These are phyloP conservation scores for Prinsepia uniflora DNA, from an alignment of 306 rosid genomes.

Conservation along the genomic window DNA sequence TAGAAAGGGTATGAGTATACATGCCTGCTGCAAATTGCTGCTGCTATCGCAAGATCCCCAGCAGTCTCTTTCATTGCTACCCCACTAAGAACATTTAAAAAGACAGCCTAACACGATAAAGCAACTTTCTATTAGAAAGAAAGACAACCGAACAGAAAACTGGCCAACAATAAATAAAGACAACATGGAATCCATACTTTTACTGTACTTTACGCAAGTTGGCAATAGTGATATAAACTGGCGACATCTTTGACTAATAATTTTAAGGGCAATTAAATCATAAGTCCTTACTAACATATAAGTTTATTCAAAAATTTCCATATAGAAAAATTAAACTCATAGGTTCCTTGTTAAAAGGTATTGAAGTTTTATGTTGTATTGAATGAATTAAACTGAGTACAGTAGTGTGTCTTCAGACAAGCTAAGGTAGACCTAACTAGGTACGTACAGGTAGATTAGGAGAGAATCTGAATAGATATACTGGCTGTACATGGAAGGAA, in stretches of 20 bases:
- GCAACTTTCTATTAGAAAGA: constrained; percentile 10
- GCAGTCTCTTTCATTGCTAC: constrained; percentile 67
- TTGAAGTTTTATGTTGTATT: too few species aligned
- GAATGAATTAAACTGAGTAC: too few species aligned
- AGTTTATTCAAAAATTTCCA: too few species aligned
- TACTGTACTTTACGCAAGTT: neutral
- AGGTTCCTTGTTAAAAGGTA: too few species aligned
- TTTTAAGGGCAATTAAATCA: neutral
- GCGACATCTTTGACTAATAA: neutral
- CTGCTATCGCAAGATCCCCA: constrained; percentile 95
- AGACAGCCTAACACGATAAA: constrained; percentile 46
- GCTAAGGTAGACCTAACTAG: too few species aligned
- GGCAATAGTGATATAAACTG: neutral
- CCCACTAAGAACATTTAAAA: constrained; percentile 81
- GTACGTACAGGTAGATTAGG: too few species aligned
- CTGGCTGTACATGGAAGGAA: too few species aligned
- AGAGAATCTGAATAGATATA: too few species aligned
- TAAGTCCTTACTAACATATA: too few species aligned
- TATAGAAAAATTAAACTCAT: too few species aligned
- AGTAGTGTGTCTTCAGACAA: too few species aligned
- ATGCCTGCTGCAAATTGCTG: constrained; percentile 98
- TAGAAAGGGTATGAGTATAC: neutral
- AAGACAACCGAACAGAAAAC: constrained; percentile 12
- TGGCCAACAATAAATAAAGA: neutral
- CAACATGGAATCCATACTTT: neutral